Evolutionary conservation across 2,329 filamentous ascomycete species (phyloP).

Genomic region (Hymenotorrendiella dingleyae): DNA sequence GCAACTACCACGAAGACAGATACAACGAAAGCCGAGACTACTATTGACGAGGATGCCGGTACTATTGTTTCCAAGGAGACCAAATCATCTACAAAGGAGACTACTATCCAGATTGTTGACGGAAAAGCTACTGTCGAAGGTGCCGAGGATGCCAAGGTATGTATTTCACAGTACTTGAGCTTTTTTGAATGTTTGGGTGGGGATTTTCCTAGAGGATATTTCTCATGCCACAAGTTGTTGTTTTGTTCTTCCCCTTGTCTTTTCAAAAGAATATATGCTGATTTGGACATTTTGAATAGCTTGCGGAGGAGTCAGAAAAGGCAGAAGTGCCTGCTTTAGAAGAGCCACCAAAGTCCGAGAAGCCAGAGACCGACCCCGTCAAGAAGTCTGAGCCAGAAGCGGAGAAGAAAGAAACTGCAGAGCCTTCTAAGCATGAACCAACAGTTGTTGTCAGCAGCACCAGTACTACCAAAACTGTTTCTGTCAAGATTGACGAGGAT

Average conservation of each 20-base stretch:
- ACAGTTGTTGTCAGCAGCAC: constrained; percentile 1
- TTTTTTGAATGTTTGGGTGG: too few species aligned
- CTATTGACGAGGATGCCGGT: constrained; percentile 1
- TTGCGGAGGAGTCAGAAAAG: background rate
- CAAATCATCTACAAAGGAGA: constrained; percentile 1
- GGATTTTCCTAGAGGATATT: too few species aligned
- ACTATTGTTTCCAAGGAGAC: constrained; percentile 3
- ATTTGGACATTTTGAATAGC: too few species aligned
- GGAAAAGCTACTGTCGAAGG: background rate
- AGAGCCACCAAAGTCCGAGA: background rate
- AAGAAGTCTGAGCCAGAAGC: background rate
- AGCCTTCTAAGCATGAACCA: too few species aligned
- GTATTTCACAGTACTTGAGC: too few species aligned
- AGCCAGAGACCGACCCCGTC: background rate
- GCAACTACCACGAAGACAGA: constrained; percentile 7
- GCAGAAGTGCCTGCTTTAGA: background rate
- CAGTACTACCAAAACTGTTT: background rate
- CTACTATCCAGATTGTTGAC: background rate
- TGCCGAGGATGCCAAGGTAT: background rate
- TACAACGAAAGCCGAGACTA: constrained; percentile 1
- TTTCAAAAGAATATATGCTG: too few species aligned
- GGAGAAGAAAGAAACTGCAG: background rate
- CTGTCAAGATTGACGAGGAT: constrained; percentile 8
- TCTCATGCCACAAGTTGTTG: too few species aligned
- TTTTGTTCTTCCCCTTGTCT: too few species aligned